phyloP scores from a whole-genome alignment of 2,329 filamentous ascomycete species.

The Dactylellina sp. region DNA sequence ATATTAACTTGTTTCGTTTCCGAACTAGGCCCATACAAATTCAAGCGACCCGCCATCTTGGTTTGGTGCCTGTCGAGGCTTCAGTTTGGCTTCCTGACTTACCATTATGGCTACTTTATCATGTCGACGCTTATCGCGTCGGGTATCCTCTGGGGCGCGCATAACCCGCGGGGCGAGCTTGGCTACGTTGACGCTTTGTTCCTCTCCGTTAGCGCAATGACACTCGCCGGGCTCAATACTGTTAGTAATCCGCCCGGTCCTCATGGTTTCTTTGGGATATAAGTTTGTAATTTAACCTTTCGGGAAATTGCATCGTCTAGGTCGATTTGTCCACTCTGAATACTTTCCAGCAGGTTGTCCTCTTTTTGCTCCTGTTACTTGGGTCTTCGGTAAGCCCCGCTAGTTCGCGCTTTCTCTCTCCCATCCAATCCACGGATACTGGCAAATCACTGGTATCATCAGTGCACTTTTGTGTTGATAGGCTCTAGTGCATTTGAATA shows the following conservation, averaged over 20 bases:
- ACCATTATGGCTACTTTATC: constrained; percentile 55
- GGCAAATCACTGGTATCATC: no score
- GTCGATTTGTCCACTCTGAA: constrained; percentile 66
- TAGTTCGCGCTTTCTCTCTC: neutral
- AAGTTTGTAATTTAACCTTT: constrained; percentile 34
- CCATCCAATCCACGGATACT: neutral
- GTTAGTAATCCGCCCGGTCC: constrained; percentile 65
- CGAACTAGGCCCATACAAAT: constrained; percentile 49
- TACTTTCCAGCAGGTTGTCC: constrained; percentile 75
- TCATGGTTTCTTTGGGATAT: constrained; percentile 17
- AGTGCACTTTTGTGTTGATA: constrained; percentile 24
- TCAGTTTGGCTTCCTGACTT: constrained; percentile 46
- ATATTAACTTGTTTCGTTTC: constrained; percentile 15
- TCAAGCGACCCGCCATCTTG: constrained; percentile 51
- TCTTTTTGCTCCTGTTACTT: constrained; percentile 74
- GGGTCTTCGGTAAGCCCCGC: constrained; percentile 70
- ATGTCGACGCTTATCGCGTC: constrained; percentile 51
- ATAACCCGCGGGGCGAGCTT: constrained; percentile 61
- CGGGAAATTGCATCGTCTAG: constrained; percentile 30
- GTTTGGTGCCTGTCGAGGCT: constrained; percentile 22
- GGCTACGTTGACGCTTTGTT: constrained; percentile 76
- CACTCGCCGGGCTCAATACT: constrained; percentile 75
- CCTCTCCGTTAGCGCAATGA: constrained; percentile 75
- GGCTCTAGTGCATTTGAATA: neutral
- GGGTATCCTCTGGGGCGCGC: constrained; percentile 47